phyloP scores from a whole-genome alignment of 352 stramenopile genomes.

The Phytophthora brassicae region DNA sequence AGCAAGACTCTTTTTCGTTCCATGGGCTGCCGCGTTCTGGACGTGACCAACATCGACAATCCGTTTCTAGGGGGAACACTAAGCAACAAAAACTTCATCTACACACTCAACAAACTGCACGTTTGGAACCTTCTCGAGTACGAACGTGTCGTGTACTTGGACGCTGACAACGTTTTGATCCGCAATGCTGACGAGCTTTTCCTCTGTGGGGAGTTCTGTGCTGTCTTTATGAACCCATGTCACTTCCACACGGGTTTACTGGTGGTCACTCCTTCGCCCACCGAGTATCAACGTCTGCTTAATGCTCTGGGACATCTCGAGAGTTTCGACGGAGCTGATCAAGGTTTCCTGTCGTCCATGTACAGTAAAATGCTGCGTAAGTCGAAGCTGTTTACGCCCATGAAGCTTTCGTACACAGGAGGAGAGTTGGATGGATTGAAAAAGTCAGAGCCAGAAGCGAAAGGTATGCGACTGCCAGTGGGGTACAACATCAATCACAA shows the following conservation, averaged over 20 bases:
- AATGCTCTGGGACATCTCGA: conserved; percentile 59
- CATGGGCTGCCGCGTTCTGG: conserved; percentile 81
- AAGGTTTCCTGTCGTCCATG: conserved; percentile 87
- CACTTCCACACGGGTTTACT: conserved; percentile 89
- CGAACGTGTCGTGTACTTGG: conserved; percentile 89
- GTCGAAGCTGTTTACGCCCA: conserved; percentile 72
- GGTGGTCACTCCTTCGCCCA: conserved; percentile 74
- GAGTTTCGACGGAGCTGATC: conserved; percentile 81
- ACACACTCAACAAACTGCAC: conserved; percentile 90
- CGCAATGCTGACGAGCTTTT: conserved; percentile 90
- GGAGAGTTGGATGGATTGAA: conserved; percentile 41
- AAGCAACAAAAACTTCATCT: conserved; percentile 89
- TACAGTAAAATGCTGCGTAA: conserved; percentile 81
- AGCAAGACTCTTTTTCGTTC: conserved; percentile 78
- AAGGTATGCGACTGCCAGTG: conserved; percentile 80
- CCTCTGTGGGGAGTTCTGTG: conserved; percentile 83
- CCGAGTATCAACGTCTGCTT: conserved; percentile 75
- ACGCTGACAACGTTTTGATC: conserved; percentile 90
- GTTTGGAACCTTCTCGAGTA: conserved; percentile 92
- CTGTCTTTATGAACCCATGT: conserved; percentile 91
- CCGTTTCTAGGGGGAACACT: conserved; percentile 77
- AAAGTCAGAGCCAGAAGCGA: conserved; percentile 43
- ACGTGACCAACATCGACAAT: conserved; percentile 89
- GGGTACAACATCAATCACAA: conserved; percentile 93
- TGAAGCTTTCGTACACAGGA: conserved; percentile 30